These are phyloP conservation scores for Dimargaris verticillata DNA, from an alignment of 192 early-diverging fungal species.

Conservation along the genomic window DNA sequence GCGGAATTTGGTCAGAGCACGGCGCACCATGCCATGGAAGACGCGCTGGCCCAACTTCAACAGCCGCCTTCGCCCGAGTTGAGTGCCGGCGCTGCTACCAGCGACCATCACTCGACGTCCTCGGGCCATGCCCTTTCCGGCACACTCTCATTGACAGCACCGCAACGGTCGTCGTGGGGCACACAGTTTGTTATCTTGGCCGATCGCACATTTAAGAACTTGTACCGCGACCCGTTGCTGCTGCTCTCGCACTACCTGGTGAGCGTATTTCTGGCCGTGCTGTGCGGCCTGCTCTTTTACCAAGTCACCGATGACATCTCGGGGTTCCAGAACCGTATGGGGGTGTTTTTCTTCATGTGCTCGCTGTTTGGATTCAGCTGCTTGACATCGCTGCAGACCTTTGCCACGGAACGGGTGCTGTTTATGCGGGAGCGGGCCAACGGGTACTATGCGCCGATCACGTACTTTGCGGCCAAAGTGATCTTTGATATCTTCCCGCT, in stretches of 20 bases:
- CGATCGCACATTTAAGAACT: constrained; percentile 61
- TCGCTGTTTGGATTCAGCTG: constrained; percentile 54
- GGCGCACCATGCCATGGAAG: constrained; percentile 13
- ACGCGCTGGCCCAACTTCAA: constrained; percentile 10
- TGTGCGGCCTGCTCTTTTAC: constrained; percentile 46
- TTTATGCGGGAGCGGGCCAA: constrained; percentile 61
- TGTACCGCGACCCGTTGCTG: constrained; percentile 63
- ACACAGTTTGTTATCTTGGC: constrained; percentile 59
- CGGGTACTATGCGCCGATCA: constrained; percentile 48
- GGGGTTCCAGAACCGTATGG: constrained; percentile 62
- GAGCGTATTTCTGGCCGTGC: constrained; percentile 45
- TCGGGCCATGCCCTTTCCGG: neutral
- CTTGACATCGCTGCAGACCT: constrained; percentile 42
- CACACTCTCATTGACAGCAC: neutral
- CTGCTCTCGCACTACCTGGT: constrained; percentile 58
- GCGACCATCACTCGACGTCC: no score
- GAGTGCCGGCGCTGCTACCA: no score
- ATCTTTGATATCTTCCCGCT: constrained; percentile 60
- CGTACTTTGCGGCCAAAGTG: constrained; percentile 54
- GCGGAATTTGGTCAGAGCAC: constrained; percentile 20
- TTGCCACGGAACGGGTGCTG: constrained; percentile 47
- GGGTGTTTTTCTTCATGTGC: constrained; percentile 54
- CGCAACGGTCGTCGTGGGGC: constrained; percentile 31
- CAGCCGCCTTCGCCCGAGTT: no score
- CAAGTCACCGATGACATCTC: constrained; percentile 41